Conservation (phyloP, 2,329 filamentous ascomycete species). For the Elsinoe fawcettii region DNA sequence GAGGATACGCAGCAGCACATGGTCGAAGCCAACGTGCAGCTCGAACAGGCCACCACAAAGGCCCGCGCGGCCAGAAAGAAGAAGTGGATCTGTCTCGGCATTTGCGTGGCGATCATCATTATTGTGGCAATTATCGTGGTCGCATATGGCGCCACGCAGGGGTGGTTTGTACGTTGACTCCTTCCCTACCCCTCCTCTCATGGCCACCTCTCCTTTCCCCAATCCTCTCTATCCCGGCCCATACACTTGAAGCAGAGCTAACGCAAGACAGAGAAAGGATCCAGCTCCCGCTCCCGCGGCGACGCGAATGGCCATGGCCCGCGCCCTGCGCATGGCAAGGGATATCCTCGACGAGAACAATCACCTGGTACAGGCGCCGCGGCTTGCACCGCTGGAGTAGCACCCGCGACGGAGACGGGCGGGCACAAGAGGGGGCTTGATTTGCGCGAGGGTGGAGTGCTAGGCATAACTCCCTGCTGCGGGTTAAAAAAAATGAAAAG, state of each 20-base stretch:
- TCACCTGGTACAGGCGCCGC: neutral
- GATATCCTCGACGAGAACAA: neutral
- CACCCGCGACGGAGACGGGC: neutral
- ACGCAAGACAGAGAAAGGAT: neutral
- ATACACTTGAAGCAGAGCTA: too few species aligned
- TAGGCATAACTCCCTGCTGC: neutral
- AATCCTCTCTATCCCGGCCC: neutral
- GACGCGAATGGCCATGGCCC: neutral
- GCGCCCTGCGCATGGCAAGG: slow-evolving; percentile 1
- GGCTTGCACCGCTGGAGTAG: slow-evolving; percentile 6
- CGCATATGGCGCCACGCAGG: slow-evolving; percentile 26
- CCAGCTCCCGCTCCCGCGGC: slow-evolving; percentile 2
- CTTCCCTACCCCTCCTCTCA: too few species aligned
- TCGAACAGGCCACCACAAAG: slow-evolving; percentile 72
- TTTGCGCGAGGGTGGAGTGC: slow-evolving; percentile 11
- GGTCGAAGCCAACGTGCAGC: slow-evolving; percentile 74
- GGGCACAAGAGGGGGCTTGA: neutral
- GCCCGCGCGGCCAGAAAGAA: slow-evolving; percentile 74
- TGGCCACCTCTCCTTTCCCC: neutral
- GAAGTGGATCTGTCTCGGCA: slow-evolving; percentile 93
- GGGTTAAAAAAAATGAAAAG: too few species aligned
- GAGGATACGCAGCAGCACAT: slow-evolving; percentile 81
- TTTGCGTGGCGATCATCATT: slow-evolving; percentile 41
- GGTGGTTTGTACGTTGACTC: slow-evolving; percentile 16
- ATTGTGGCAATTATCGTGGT: slow-evolving; percentile 34